Evolutionary conservation across 208 protist genomes (phyloP).

Genomic region (Trypanosoma grayi): DNA sequence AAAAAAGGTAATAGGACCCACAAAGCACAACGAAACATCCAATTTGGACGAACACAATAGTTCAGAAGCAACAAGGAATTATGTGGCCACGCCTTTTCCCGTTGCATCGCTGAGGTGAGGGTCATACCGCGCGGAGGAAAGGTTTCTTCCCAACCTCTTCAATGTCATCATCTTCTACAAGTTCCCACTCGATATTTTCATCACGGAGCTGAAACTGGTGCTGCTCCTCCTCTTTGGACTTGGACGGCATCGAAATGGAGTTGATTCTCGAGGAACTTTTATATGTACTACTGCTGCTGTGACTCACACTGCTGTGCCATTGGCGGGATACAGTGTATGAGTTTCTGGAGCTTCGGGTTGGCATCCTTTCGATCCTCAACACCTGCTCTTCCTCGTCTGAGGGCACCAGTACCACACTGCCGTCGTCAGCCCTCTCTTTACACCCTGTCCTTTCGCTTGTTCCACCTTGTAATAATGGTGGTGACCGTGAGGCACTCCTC

Average conservation of each 20-base stretch:
- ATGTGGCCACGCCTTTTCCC: no score
- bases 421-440: slow-evolving; percentile 7
- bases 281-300: slow-evolving; percentile 11
- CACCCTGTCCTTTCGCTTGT: not conserved
- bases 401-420: slow-evolving; percentile 27
- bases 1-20: slow-evolving; percentile 22
- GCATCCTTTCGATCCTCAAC: not conserved
- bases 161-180: slow-evolving; percentile 1
- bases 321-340: not conserved
- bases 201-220: not conserved
- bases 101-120: no score
- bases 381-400: slow-evolving; percentile 29
- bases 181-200: slow-evolving; percentile 8
- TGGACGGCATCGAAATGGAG: not conserved
- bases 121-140: no score
- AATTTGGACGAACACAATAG: no score
- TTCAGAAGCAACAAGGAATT: no score
- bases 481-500: no score
- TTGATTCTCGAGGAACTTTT: not conserved
- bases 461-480: slow-evolving; percentile 3
- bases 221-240: not conserved
- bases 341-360: not conserved
- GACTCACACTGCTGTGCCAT: not conserved
- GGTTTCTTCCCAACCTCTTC: not conserved
- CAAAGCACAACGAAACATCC: slow-evolving; percentile 3